phyloP scores from a whole-genome alignment of 257 asterid genomes.

The Solanum etuberosum region DNA sequence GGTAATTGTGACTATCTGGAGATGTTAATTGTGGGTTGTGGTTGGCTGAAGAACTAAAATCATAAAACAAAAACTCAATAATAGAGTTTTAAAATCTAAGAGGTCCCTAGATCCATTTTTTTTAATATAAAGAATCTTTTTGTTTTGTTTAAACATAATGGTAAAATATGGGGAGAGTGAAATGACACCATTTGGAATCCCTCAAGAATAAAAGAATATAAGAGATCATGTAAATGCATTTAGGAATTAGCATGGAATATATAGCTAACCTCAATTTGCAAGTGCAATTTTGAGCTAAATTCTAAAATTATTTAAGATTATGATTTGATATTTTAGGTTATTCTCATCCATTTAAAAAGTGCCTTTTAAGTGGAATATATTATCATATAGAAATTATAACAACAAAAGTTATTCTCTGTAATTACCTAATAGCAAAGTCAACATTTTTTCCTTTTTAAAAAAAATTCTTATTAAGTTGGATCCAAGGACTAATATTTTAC shows the following conservation, averaged over 20 bases:
- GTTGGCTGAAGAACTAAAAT: background rate
- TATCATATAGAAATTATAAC: background rate
- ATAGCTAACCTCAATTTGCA: background rate
- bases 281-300: background rate
- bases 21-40: background rate
- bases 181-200: background rate
- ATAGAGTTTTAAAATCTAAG: background rate
- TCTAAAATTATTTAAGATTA: background rate
- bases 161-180: background rate
- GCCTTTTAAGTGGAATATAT: background rate
- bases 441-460: background rate
- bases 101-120: background rate
- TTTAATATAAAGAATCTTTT: background rate
- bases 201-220: background rate
- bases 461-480: background rate
- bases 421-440: background rate
- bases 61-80: background rate
- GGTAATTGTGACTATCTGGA: background rate
- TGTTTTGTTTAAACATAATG: background rate
- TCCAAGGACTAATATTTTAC: background rate
- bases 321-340: background rate
- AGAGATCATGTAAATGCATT: background rate
- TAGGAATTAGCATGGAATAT: background rate
- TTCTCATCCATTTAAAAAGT: background rate
- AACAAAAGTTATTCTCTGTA: background rate